phyloP scores from a whole-genome alignment of 2,329 filamentous ascomycete genomes.

The Apiospora kogelbergensis region DNA sequence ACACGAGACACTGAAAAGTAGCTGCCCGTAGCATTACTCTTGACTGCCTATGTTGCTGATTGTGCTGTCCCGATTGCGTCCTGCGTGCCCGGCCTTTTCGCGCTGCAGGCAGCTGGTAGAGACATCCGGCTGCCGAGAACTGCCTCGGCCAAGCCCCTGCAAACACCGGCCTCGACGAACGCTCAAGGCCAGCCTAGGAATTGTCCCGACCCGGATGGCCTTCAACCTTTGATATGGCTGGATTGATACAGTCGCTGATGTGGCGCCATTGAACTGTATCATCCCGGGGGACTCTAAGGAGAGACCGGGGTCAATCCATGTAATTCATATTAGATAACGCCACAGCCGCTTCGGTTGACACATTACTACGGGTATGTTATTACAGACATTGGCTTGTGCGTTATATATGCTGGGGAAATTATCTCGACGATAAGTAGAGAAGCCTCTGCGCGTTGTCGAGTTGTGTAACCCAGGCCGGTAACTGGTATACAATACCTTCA shows the following conservation, averaged over 20 bases:
- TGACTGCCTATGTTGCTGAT: not conserved
- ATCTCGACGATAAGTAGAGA: too few relatives aligned
- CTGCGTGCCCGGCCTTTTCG: not conserved
- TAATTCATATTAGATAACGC: too few relatives aligned
- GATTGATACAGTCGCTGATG: not conserved
- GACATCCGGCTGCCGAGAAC: not conserved
- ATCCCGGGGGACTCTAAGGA: not conserved
- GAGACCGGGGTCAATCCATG: too few relatives aligned
- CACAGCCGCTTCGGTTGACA: too few relatives aligned
- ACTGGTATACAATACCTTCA: too few relatives aligned
- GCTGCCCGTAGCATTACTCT: not conserved
- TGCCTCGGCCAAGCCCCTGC: not conserved
- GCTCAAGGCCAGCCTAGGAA: not conserved
- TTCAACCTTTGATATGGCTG: not conserved
- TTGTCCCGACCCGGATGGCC: not conserved
- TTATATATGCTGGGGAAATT: too few relatives aligned
- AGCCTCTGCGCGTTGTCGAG: too few relatives aligned
- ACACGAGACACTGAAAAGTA: too few relatives aligned
- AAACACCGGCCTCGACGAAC: not conserved
- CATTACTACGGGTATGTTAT: too few relatives aligned
- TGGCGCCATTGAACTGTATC: accelerated
- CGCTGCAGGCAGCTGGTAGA: not conserved
- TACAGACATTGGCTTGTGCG: too few relatives aligned
- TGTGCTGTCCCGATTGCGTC: not conserved
- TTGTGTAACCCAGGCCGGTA: too few relatives aligned